Evolutionary conservation across 2,329 filamentous ascomycete genomes (phyloP).

Genomic region (Tolypocladium tropicale): DNA sequence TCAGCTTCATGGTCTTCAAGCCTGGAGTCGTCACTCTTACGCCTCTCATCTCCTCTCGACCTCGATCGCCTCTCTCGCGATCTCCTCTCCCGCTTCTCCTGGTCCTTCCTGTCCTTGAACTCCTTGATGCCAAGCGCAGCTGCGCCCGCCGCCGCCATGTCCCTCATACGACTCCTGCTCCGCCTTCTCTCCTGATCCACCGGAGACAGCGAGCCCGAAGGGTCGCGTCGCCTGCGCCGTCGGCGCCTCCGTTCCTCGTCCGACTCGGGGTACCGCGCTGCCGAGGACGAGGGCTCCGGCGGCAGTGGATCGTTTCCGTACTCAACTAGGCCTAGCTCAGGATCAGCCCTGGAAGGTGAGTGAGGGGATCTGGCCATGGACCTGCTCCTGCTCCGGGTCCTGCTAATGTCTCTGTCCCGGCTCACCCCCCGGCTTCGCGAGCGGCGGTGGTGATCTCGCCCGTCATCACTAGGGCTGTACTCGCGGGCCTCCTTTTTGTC

Average conservation of each 20-base stretch:
- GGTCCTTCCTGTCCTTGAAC: conserved; percentile 39
- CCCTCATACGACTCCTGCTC: conserved; percentile 43
- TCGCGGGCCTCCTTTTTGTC: conserved; percentile 44
- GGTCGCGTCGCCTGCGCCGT: conserved; percentile 26
- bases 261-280: conserved; percentile 33
- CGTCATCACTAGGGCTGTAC: conserved; percentile 20
- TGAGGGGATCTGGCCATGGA: conserved; percentile 39
- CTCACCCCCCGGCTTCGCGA: conserved; percentile 20
- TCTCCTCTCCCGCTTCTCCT: conserved; percentile 24
- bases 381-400: conserved; percentile 35
- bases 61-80: conserved; percentile 24
- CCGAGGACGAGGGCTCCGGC: conserved; percentile 24
- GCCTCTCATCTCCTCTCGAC: conserved; percentile 16
- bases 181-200: conserved; percentile 30
- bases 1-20: not conserved
- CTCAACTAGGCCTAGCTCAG: conserved; percentile 58
- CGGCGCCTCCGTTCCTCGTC: conserved; percentile 33
- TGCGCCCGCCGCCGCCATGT: conserved; percentile 48
- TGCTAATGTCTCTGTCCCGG: conserved; percentile 12
- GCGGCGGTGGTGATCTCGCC: conserved; percentile 24
- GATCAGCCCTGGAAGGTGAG: conserved; percentile 47
- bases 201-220: conserved; percentile 23
- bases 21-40: conserved; percentile 15
- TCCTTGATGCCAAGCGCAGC: conserved; percentile 55
- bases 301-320: conserved; percentile 50